phyloP scores from a whole-genome alignment of 345 rosid genomes.

The Melaleuca alternifolia region DNA sequence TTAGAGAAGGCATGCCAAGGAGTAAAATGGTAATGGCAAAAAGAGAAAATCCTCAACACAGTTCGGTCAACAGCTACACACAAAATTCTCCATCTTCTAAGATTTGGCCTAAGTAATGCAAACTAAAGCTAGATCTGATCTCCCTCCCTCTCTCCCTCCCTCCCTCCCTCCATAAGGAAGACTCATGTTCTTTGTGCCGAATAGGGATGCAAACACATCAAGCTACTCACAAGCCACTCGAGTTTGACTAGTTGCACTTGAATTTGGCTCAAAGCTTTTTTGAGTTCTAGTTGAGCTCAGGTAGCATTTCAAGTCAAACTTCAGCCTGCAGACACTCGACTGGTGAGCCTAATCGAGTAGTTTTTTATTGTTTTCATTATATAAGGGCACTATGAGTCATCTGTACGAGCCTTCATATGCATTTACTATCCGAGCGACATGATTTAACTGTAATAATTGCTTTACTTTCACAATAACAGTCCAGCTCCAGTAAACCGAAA shows the following conservation, averaged over 20 bases:
- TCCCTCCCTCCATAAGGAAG: neutral
- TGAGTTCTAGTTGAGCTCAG: neutral
- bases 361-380: neutral
- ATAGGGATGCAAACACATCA: neutral
- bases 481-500: too few species aligned
- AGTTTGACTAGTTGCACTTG: neutral
- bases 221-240: neutral
- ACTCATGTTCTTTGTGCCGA: neutral
- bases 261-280: neutral
- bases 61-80: neutral
- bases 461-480: neutral
- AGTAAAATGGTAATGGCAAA: neutral
- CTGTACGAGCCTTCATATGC: neutral
- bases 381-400: neutral
- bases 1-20: neutral
- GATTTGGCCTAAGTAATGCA: neutral
- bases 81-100: neutral
- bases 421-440: neutral
- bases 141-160: neutral
- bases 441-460: neutral
- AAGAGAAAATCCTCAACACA: neutral
- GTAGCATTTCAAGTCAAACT: neutral
- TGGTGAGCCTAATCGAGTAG: neutral
- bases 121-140: neutral
- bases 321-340: neutral